phyloP scores from a whole-genome alignment of 1,139 yeast species.

The Magnusiomyces tetraspermus region DNA sequence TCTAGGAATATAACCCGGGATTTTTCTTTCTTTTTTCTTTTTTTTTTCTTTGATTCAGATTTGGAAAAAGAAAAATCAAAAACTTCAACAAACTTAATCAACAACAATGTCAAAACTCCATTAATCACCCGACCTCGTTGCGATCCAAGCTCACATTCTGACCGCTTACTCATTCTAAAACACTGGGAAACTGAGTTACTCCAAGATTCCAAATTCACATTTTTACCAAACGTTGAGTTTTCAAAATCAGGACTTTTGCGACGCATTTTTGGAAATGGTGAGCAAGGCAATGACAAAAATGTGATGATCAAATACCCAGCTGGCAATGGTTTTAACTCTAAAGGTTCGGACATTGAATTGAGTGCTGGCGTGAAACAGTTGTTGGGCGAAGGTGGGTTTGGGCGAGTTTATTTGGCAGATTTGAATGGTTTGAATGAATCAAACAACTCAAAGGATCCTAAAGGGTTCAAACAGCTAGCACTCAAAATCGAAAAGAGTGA shows the following conservation, averaged over 20 bases:
- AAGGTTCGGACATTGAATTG: conserved; percentile 17
- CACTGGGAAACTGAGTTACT: neutral
- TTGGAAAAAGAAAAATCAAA: neutral
- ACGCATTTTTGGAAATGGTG: conserved; percentile 1
- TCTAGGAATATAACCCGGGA: neutral
- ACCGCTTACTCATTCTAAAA: neutral
- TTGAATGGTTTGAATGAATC: too few species aligned
- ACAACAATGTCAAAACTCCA: neutral
- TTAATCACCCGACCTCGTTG: neutral
- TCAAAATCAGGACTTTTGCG: neutral
- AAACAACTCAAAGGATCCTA: too few species aligned
- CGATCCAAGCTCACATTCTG: neutral
- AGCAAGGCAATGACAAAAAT: neutral
- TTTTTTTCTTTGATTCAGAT: neutral
- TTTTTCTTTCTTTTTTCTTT: neutral
- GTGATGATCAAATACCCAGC: neutral
- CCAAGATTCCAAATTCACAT: neutral
- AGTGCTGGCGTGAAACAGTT: conserved; percentile 39
- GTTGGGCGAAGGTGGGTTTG: conserved; percentile 75
- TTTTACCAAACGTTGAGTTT: neutral
- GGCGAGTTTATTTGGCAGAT: conserved; percentile 71
- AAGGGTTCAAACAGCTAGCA: conserved; percentile 34
- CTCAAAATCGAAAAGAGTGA: conserved; percentile 67
- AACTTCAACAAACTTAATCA: neutral
- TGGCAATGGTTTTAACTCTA: neutral